Evolutionary conservation across 345 rosid species (phyloP).

Genomic region (Pelargonium nanum): DNA sequence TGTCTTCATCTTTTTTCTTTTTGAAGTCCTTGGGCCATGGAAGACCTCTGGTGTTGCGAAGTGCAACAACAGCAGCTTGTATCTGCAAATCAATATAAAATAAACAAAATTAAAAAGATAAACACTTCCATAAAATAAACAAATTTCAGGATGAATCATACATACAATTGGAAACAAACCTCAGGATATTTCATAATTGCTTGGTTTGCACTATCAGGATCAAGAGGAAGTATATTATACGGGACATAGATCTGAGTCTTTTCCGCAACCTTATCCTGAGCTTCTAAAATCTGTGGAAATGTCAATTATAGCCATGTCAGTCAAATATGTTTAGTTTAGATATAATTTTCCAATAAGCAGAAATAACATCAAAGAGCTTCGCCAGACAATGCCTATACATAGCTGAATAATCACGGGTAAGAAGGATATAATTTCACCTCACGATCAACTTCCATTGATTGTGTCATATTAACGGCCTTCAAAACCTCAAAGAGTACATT

Average conservation of each 20-base stretch:
- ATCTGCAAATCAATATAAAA: conserved; percentile 32
- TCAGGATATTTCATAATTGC: conserved; percentile 97
- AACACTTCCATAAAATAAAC: background rate
- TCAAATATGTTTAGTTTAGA: background rate
- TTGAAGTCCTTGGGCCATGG: conserved; percentile 89
- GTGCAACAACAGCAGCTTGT: conserved; percentile 87
- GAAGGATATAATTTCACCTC: conserved; percentile 45
- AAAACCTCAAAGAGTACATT: conserved; percentile 98
- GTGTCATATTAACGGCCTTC: conserved; percentile 87
- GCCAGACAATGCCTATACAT: too few species aligned
- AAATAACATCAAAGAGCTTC: background rate
- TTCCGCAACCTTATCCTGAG: conserved; percentile 88
- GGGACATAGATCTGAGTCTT: conserved; percentile 87
- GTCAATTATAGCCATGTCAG: conserved; percentile 3
- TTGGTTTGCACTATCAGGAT: conserved; percentile 97
- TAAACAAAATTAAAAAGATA: too few species aligned
- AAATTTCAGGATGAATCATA: background rate
- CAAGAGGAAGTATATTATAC: conserved; percentile 93
- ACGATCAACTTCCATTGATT: conserved; percentile 87
- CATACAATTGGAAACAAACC: conserved; percentile 26
- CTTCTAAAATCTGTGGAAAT: conserved; percentile 73
- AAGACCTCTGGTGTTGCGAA: conserved; percentile 97
- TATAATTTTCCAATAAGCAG: too few species aligned
- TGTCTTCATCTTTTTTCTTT: conserved; percentile 77
- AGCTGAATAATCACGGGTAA: too few species aligned